Evolutionary conservation across 768 basidiomycete species (phyloP).

Genomic region (Tulasnella sp.): DNA sequence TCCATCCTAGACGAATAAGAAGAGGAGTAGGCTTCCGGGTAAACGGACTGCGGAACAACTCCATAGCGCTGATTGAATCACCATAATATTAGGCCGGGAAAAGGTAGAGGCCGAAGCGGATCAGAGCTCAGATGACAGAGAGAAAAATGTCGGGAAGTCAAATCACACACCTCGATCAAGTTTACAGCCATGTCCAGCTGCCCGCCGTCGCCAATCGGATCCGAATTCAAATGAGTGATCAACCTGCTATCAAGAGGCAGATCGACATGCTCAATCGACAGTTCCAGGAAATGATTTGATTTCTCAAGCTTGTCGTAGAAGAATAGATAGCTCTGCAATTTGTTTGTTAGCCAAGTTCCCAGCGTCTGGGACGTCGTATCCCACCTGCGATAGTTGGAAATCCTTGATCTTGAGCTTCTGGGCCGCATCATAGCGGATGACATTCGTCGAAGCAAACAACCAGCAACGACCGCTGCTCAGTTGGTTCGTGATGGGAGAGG

Average conservation of each 20-base stretch:
- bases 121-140: not conserved
- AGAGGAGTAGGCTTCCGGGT: conserved; percentile 79
- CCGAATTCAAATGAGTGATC: conserved; percentile 59
- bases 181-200: conserved; percentile 91
- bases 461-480: conserved; percentile 86
- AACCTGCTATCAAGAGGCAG: conserved; percentile 73
- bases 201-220: conserved; percentile 82
- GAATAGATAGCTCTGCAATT: conserved; percentile 72
- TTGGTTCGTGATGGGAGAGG: conserved; percentile 77
- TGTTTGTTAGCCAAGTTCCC: not conserved
- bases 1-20: conserved; percentile 63
- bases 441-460: conserved; percentile 88
- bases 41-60: conserved; percentile 69
- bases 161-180: conserved; percentile 41
- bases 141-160: not conserved
- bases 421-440: conserved; percentile 73
- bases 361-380: conserved; percentile 12
- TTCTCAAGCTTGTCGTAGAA: conserved; percentile 96
- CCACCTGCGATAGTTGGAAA: conserved; percentile 82
- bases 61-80: conserved; percentile 61
- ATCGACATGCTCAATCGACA: conserved; percentile 69
- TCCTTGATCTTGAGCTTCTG: conserved; percentile 75
- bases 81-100: not conserved
- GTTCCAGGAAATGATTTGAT: conserved; percentile 83
- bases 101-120: not conserved